Base-by-base conservation (phyloP, 75 land plant genomes). In the Larix kaempferi region DNA sequence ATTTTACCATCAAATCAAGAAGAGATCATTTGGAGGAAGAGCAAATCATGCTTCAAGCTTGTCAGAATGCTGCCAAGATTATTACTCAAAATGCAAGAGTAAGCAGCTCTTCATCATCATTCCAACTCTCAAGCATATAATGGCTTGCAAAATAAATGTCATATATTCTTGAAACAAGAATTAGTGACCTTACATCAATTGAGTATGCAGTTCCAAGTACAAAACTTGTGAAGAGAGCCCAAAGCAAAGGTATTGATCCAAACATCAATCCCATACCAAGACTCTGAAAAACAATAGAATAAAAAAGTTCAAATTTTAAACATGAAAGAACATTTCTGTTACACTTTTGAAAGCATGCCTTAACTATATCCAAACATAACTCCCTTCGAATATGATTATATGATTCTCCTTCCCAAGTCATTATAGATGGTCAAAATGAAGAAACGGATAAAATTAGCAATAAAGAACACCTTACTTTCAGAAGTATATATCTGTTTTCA, bases 151-250 rank as follows among this genome's bases (percentile, higher is more conserved):
- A 69, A 39, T 21, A 17, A n/a, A 41, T 19, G 21, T 12, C 21
- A 65, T 6, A 29, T 8, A 65, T 65, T 29, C 12, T 69, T 41
- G 10, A 41, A 73, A 44, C 16, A 39, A 5, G 37, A 54, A 79
- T 26, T 23, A 74, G 80, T 23, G 62, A 17, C 81, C 94, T 80
- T 83, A 96, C 99, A 82, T 96, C 79, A 60, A 89, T 88, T 25
- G 99, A 97, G 63, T 97, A 97, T 55, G 99, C 98, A 74, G 99
- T 97, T 78, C 99, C 99, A 76, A 97, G 93, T 10, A 87, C 60
- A 83, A 94, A 89, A 78, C 99, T 97, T 69, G 88, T 75, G 60
- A 78, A 88, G 57, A 97, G 89, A 58, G 99, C 99, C 95, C 92
- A 97, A 79, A 97, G 86, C 77, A 97, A 84, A 76, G 99, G 98